A percentile compares a stretch with the other conserved stretches of the same genome.
These are phyloP conservation scores for Cercospora zeae-maydis DNA, from an alignment of 2,329 filamentous ascomycete species.

Conservation along the genomic window DNA sequence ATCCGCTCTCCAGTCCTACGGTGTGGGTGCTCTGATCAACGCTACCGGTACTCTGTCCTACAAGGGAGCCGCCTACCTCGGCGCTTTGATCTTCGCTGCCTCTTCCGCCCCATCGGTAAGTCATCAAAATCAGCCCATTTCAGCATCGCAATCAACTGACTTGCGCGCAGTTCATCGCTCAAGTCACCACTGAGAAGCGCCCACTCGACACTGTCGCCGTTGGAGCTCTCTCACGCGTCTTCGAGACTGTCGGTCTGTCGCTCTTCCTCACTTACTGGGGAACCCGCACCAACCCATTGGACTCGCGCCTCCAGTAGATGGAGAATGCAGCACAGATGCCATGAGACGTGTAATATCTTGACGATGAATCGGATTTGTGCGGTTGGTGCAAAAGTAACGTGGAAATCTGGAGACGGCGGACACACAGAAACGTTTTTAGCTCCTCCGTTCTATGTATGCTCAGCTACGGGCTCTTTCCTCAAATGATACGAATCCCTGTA, in stretches of 20 bases:
- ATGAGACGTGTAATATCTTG: conserved; percentile 1
- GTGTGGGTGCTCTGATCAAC: conserved; percentile 58
- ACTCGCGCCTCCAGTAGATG: conserved; percentile 68
- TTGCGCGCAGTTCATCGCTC: conserved; percentile 67
- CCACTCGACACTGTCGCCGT: conserved; percentile 87
- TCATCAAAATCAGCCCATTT: conserved; percentile 27
- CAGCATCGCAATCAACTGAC: conserved; percentile 25
- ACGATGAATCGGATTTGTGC: neutral
- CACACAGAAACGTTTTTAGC: conserved; percentile 7
- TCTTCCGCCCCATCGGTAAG: conserved; percentile 81
- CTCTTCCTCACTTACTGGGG: conserved; percentile 97
- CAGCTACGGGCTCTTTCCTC: conserved; percentile 5
- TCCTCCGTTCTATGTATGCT: conserved; percentile 13
- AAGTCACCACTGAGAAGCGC: conserved; percentile 87
- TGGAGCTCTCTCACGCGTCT: conserved; percentile 74
- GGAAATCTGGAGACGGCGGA: conserved; percentile 6
- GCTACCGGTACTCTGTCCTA: conserved; percentile 92
- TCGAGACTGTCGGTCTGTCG: conserved; percentile 90
- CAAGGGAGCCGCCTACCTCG: conserved; percentile 94
- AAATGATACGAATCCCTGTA: conserved; percentile 9
- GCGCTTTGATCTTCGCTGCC: conserved; percentile 85
- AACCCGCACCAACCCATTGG: conserved; percentile 87
- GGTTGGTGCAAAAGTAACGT: neutral
- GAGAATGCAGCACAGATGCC: conserved; percentile 5
- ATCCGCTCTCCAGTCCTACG: conserved; percentile 62